Evolutionary conservation across 2,329 filamentous ascomycete genomes (phyloP), one percentile per base, ranked within the genome.

Genomic region (Curvularia hawaiiensis): DNA sequence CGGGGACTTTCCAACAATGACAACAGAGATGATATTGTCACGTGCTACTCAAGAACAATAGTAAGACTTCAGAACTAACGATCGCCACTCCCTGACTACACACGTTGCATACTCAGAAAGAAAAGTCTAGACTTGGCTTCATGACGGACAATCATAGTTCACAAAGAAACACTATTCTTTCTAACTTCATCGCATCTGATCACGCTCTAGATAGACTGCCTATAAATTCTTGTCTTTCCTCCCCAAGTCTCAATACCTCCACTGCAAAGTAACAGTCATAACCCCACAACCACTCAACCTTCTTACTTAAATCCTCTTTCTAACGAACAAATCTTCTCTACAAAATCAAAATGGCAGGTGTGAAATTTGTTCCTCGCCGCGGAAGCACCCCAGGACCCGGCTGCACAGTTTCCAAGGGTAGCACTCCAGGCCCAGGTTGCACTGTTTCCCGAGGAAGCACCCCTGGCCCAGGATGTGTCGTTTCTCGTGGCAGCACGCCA

Each of bases 81-180:
- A 20, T 28, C 28, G 18, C 28, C 11, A 47, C 44, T 3, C 26
- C 28, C 28, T 12, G 16, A 7, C 28, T n/a, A 8, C n/a, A 30
- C 11, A 20, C 30, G 24, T 20, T 14, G 28, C 28, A 47, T 20
- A 24, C 18, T 33, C 11, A 47, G 6, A 22, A 50, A 50, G 33
- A 18, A 26, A 18, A 40, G 7, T 40, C 24, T 28, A 50, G 47
- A 38, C 10, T 31, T 8, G 12, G 10, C n/a, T 22, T 7, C 28
- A 28, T 16, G 5, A 26, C 28, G 22, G 30, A 40, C 14, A 30
- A 40, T 50, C 20, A 8, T 6, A 14, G 11, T 14, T 9, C 9
- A 50, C 47, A 50, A 50, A 50, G 47, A 40, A 40, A 39, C 11
- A n/a, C 46, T 22, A 16, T 50, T 28, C 35, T 50, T 40, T 38